Evolutionary conservation across 495 filamentous ascomycete genomes (phyloP).

Genomic region (Friedmanniomyces endolithicus): DNA sequence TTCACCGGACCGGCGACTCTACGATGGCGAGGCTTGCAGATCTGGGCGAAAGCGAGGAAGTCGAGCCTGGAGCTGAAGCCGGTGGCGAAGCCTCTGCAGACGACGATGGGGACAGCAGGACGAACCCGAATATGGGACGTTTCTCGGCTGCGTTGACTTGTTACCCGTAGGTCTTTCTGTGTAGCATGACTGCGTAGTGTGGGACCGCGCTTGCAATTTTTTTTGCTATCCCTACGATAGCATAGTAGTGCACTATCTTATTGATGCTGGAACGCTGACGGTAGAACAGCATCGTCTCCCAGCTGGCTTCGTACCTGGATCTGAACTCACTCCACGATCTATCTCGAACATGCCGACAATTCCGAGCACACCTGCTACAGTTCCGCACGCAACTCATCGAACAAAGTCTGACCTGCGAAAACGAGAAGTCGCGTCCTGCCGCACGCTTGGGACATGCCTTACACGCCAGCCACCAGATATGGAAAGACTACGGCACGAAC

Average conservation of each 20-base stretch:
- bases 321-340: slow-evolving; percentile 74
- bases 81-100: neutral
- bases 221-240: too few species aligned
- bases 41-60: slow-evolving; percentile 2
- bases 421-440: slow-evolving; percentile 46
- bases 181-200: too few species aligned
- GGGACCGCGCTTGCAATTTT: too few species aligned
- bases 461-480: slow-evolving; percentile 17
- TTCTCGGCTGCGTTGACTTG: slow-evolving; percentile 71
- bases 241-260: too few species aligned
- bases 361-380: slow-evolving; percentile 60
- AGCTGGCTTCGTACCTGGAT: slow-evolving; percentile 62
- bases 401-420: slow-evolving; percentile 64
- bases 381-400: slow-evolving; percentile 58
- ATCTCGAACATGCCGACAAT: slow-evolving; percentile 65
- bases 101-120: slow-evolving; percentile 28
- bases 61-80: neutral
- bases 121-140: slow-evolving; percentile 53
- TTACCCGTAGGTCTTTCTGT: slow-evolving; percentile 58
- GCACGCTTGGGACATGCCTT: slow-evolving; percentile 27
- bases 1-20: neutral
- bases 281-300: slow-evolving; percentile 53
- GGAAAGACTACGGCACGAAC: slow-evolving; percentile 19
- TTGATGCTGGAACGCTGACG: neutral
- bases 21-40: slow-evolving; percentile 14